phyloP scores from a whole-genome alignment of 192 early-diverging fungal genomes.

The Coemansia sp. region DNA sequence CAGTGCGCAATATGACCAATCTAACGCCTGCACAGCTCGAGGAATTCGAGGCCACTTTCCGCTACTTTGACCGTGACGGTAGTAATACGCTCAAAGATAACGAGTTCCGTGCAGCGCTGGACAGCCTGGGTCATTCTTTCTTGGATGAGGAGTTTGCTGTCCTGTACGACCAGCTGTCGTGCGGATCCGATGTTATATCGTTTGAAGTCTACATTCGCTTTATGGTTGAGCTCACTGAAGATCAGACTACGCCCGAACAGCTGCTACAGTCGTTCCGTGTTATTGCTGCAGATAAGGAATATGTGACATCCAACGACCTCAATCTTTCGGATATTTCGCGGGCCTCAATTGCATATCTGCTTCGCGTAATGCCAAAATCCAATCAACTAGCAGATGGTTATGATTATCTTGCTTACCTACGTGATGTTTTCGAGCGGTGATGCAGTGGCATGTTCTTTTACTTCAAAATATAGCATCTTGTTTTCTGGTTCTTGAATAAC shows the following conservation, averaged over 20 bases:
- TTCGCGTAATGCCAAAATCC: slow-evolving; percentile 68
- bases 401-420: slow-evolving; percentile 76
- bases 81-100: slow-evolving; percentile 70
- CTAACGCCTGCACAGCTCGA: slow-evolving; percentile 90
- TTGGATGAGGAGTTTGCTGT: slow-evolving; percentile 75
- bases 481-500: too few relatives aligned
- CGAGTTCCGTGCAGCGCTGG: slow-evolving; percentile 87
- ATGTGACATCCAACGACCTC: slow-evolving; percentile 83
- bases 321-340: slow-evolving; percentile 74
- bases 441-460: not conserved
- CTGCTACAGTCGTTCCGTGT: slow-evolving; percentile 81
- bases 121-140: slow-evolving; percentile 68
- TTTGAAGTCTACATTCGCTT: slow-evolving; percentile 91
- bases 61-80: slow-evolving; percentile 87
- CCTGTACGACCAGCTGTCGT: slow-evolving; percentile 64
- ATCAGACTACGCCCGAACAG: slow-evolving; percentile 86
- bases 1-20: slow-evolving; percentile 89
- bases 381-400: slow-evolving; percentile 61
- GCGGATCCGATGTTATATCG: slow-evolving; percentile 64
- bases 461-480: too few relatives aligned
- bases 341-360: slow-evolving; percentile 72
- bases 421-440: slow-evolving; percentile 39
- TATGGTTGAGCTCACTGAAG: slow-evolving; percentile 83
- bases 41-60: slow-evolving; percentile 88
- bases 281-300: slow-evolving; percentile 82